Evolutionary conservation across 2,329 filamentous ascomycete species (phyloP).

Genomic region (Venturia pyrina): DNA sequence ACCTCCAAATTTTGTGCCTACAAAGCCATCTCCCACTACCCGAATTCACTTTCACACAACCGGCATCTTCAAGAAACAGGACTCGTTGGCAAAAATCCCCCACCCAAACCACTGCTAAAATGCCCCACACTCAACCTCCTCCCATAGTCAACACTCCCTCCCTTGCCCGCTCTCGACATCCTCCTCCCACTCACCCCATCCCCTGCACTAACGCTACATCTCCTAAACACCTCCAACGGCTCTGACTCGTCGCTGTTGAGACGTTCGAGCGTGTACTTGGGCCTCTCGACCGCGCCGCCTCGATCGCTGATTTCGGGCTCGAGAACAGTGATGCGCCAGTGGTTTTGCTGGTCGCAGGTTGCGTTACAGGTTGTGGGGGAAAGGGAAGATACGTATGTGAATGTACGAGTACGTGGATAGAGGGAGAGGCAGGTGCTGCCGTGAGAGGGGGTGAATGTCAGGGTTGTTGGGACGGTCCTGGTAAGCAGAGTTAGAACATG

Average conservation of each 20-base stretch:
- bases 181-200: neutral
- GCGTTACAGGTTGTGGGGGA: constrained; percentile 3
- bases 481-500: neutral
- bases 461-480: neutral
- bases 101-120: neutral
- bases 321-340: constrained; percentile 9
- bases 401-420: constrained; percentile 10
- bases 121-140: constrained; percentile 10
- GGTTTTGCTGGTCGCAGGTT: constrained; percentile 1
- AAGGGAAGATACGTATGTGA: constrained; percentile 5
- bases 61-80: neutral
- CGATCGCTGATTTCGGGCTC: neutral
- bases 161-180: neutral
- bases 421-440: constrained; percentile 11
- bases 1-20: neutral
- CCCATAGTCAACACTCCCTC: constrained; percentile 6
- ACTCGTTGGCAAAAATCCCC: neutral
- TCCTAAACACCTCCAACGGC: neutral
- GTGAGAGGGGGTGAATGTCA: constrained; percentile 9
- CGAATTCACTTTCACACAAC: neutral
- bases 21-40: too few relatives aligned
- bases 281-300: neutral
- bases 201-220: neutral
- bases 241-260: neutral
- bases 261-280: constrained; percentile 4